Percentiles rank a stretch among this genome's conserved stretches.
Evolutionary conservation across 352 stramenopile genomes (phyloP).

Genomic region (Globisporangium paroecandrum): DNA sequence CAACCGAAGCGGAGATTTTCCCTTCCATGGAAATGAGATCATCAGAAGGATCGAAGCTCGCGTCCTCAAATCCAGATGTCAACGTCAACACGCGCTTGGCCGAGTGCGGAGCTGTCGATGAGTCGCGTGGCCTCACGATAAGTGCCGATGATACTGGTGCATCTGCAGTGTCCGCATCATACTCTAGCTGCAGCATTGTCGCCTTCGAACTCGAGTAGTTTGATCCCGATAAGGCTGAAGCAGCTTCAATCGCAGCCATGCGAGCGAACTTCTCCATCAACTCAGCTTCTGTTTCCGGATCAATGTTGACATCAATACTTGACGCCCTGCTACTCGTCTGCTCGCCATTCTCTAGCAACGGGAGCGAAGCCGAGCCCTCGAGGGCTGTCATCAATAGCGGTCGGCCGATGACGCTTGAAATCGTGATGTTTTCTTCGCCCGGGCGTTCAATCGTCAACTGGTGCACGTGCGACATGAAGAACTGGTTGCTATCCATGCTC

Average conservation of each 20-base stretch:
- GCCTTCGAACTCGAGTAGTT: conserved; percentile 25
- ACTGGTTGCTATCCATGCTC: conserved; percentile 57
- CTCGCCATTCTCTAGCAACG: conserved; percentile 50
- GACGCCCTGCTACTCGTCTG: conserved; percentile 20
- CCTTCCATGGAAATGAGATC: conserved; percentile 28
- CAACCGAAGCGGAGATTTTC: conserved; percentile 9
- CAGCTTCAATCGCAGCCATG: conserved; percentile 49
- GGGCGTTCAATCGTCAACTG: conserved; percentile 65
- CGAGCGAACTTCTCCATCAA: conserved; percentile 68
- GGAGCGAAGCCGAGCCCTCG: conserved; percentile 24
- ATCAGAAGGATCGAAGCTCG: conserved; percentile 22
- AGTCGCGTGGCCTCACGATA: conserved; percentile 10
- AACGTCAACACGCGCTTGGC: conserved; percentile 25
- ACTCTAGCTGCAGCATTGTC: conserved; percentile 35
- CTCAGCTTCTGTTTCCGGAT: conserved; percentile 45
- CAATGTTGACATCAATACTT: conserved; percentile 28
- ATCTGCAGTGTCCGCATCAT: conserved; percentile 25
- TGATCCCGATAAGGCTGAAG: conserved; percentile 10
- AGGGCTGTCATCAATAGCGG: conserved; percentile 53
- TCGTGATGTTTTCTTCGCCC: conserved; percentile 68
- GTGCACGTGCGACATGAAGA: conserved; percentile 63
- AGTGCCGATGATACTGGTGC: conserved; percentile 12
- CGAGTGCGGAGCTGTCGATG: conserved; percentile 19
- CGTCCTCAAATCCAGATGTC: conserved; percentile 20
- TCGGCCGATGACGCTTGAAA: conserved; percentile 69